These are phyloP conservation scores for Erodium texanum DNA, from an alignment of 441 rosid genomes.

Conservation along the genomic window DNA sequence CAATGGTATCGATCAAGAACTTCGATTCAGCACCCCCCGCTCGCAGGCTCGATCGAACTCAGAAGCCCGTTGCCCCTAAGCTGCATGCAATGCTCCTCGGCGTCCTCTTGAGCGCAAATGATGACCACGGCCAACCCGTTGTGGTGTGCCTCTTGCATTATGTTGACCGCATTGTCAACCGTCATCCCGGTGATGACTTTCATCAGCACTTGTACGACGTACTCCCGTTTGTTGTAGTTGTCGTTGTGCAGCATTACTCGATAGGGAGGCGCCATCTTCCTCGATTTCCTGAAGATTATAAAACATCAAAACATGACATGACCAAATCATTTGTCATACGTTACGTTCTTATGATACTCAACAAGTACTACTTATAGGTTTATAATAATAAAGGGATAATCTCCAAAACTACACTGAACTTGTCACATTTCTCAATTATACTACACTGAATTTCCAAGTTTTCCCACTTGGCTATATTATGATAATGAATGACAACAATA, in stretches of 20 bases:
- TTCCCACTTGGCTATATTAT: too few relatives aligned
- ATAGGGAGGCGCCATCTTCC: constrained; percentile 76
- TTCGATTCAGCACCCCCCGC: constrained; percentile 62
- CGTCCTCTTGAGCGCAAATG: constrained; percentile 81
- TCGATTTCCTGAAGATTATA: constrained; percentile 48
- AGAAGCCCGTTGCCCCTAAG: constrained; percentile 88
- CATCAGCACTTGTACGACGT: constrained; percentile 90
- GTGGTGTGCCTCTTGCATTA: constrained; percentile 94
- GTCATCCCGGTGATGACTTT: constrained; percentile 96
- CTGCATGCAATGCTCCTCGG: constrained; percentile 93
- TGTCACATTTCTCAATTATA: too few relatives aligned
- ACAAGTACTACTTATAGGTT: too few relatives aligned
- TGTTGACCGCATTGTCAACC: constrained; percentile 78
- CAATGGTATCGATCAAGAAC: neutral
- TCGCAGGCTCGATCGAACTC: constrained; percentile 87
- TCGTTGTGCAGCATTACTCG: constrained; percentile 80
- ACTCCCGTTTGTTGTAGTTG: constrained; percentile 77
- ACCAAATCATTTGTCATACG: too few relatives aligned
- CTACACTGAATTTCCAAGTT: too few relatives aligned
- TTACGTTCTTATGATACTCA: too few relatives aligned
- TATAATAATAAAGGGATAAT: too few relatives aligned
- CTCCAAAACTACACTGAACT: too few relatives aligned
- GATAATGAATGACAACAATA: too few relatives aligned
- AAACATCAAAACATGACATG: neutral
- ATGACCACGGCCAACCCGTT: constrained; percentile 85